phyloP scores from a whole-genome alignment of 2,329 filamentous ascomycete species.

The Xylariaceae sp. region DNA sequence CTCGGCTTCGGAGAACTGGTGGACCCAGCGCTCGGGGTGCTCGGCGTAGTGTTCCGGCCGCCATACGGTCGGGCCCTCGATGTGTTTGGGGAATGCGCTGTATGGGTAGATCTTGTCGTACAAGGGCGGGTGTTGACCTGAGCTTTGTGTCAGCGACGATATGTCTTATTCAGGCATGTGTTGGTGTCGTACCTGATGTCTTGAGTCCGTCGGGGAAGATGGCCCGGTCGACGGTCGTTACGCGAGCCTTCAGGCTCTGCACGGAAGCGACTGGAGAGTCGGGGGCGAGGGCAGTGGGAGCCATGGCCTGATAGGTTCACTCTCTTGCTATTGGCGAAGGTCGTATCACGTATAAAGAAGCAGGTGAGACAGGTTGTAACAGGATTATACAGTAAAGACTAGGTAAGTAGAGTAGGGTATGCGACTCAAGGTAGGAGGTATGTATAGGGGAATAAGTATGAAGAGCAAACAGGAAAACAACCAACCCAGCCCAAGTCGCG shows the following conservation, averaged over 20 bases:
- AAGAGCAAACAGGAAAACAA: too few species aligned
- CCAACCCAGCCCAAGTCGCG: too few species aligned
- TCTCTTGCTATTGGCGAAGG: not conserved
- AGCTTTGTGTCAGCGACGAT: constrained; percentile 23
- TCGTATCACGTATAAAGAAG: not conserved
- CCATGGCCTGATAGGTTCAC: constrained; percentile 21
- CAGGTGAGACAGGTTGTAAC: not conserved
- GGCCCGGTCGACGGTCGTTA: constrained; percentile 30
- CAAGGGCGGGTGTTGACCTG: constrained; percentile 62
- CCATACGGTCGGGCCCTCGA: constrained; percentile 64
- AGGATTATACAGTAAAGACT: constrained; percentile 9
- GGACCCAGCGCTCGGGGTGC: constrained; percentile 63
- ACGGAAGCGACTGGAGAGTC: constrained; percentile 20
- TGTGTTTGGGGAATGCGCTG: constrained; percentile 58
- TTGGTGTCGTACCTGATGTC: constrained; percentile 39
- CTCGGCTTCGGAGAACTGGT: constrained; percentile 57
- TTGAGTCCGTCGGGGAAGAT: constrained; percentile 62
- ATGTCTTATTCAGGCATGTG: not conserved
- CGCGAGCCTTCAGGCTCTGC: constrained; percentile 23
- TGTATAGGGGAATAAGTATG: too few species aligned
- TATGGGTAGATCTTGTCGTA: constrained; percentile 59
- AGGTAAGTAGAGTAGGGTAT: too few species aligned
- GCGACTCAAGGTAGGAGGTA: too few species aligned
- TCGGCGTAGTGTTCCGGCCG: constrained; percentile 54
- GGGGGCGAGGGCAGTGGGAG: constrained; percentile 27